phyloP scores from a whole-genome alignment of 495 filamentous ascomycete species.

The Ramalina intermedia region DNA sequence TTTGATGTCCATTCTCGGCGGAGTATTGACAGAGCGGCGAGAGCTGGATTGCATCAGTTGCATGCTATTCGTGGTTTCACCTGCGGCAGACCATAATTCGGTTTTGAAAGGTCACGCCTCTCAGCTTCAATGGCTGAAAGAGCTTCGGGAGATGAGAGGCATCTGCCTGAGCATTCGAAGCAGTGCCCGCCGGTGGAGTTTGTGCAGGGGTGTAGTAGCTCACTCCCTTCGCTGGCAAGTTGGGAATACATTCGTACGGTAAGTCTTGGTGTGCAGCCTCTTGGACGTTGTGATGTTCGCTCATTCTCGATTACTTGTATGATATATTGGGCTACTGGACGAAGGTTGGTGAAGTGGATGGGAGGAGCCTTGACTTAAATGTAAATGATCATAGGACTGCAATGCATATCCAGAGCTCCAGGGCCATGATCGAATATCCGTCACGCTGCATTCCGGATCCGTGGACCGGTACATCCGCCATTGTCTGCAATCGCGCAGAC shows the following conservation, averaged over 20 bases:
- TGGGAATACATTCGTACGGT: constrained; percentile 17
- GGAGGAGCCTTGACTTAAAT: too few relatives aligned
- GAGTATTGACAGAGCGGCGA: constrained; percentile 59
- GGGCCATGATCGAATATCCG: too few relatives aligned
- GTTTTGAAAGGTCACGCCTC: constrained; percentile 45
- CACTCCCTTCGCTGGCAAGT: constrained; percentile 34
- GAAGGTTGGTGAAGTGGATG: neutral
- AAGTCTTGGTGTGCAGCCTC: constrained; percentile 14
- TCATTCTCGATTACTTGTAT: constrained; percentile 1
- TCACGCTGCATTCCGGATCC: too few relatives aligned
- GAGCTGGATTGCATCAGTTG: constrained; percentile 14
- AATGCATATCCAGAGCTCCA: too few relatives aligned
- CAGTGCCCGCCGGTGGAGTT: constrained; percentile 48
- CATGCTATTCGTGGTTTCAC: neutral
- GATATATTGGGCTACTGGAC: neutral
- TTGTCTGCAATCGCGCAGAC: neutral
- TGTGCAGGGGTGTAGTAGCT: constrained; percentile 59
- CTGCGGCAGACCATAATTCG: constrained; percentile 35
- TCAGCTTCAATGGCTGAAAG: constrained; percentile 49
- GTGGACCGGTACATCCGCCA: neutral
- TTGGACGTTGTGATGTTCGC: constrained; percentile 12
- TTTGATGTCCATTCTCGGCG: constrained; percentile 46
- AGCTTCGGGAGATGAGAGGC: constrained; percentile 47
- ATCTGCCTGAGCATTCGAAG: constrained; percentile 42
- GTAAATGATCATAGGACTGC: too few relatives aligned